phyloP scores from a whole-genome alignment of 148 eudicot species.

The Fagopyrum tataricum region DNA sequence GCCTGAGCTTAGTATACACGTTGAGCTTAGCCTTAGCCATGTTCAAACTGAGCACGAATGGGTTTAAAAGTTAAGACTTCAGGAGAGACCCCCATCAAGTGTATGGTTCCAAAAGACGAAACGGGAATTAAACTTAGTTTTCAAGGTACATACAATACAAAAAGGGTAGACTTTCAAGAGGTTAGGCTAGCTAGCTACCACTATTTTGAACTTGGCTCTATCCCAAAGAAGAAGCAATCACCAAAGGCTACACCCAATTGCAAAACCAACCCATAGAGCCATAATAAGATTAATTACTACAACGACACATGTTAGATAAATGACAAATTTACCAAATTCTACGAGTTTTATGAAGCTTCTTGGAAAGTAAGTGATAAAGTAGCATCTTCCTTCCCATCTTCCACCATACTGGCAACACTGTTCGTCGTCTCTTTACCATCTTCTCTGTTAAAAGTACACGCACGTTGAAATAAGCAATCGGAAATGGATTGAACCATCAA shows the following conservation, averaged over 20 bases:
- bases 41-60: no score
- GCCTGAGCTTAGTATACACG: no score
- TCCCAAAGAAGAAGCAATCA: neutral
- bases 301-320: neutral
- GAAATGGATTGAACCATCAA: neutral
- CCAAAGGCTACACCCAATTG: neutral
- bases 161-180: neutral
- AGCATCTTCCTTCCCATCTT: slow-evolving; percentile 55
- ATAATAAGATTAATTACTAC: neutral
- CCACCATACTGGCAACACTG: slow-evolving; percentile 47
- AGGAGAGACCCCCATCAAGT: neutral
- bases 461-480: neutral
- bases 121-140: neutral
- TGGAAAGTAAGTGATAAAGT: slow-evolving; percentile 34
- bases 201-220: slow-evolving; percentile 1
- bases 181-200: slow-evolving; percentile 10
- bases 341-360: slow-evolving; percentile 19
- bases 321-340: neutral
- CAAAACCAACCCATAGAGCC: neutral
- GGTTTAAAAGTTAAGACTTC: no score
- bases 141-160: neutral
- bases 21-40: no score
- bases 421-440: slow-evolving; percentile 29
- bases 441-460: slow-evolving; percentile 30
- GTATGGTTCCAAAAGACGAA: neutral